These are phyloP conservation scores for Leucogyrophana mollusca DNA, from an alignment of 768 basidiomycete genomes.

Conservation along the genomic window DNA sequence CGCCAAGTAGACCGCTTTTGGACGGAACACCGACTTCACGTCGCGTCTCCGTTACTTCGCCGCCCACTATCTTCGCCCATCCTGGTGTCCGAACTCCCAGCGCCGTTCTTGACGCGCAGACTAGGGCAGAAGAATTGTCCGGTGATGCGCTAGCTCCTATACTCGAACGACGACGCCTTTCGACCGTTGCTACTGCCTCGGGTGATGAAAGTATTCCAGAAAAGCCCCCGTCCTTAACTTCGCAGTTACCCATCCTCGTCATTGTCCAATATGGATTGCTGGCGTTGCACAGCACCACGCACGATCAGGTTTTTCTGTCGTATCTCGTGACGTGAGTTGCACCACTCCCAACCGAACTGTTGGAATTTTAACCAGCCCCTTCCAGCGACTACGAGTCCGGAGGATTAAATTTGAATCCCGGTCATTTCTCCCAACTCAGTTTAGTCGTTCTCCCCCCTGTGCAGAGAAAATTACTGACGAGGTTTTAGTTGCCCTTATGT, in stretches of 20 bases:
- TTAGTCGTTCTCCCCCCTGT: conserved; percentile 18
- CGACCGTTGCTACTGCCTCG: conserved; percentile 19
- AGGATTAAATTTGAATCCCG: conserved; percentile 89
- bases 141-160: conserved; percentile 51
- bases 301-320: conserved; percentile 89
- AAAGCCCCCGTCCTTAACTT: conserved; percentile 64
- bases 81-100: conserved; percentile 78
- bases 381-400: conserved; percentile 76
- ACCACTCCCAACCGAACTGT: conserved; percentile 1
- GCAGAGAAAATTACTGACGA: conserved; percentile 10
- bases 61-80: conserved; percentile 82
- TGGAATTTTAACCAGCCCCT: not conserved
- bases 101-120: conserved; percentile 72
- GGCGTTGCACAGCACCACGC: conserved; percentile 85
- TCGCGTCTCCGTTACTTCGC: conserved; percentile 54
- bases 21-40: conserved; percentile 37
- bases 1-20: conserved; percentile 21
- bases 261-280: conserved; percentile 90
- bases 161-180: conserved; percentile 43
- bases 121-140: conserved; percentile 41
- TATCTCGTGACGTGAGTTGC: conserved; percentile 62
- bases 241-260: conserved; percentile 77
- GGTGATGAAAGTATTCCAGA: conserved; percentile 41
- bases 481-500: conserved; percentile 83
- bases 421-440: conserved; percentile 92